These are phyloP conservation scores for Rutstroemia sp. DNA, from an alignment of 2,329 filamentous ascomycete genomes.

Conservation along the genomic window DNA sequence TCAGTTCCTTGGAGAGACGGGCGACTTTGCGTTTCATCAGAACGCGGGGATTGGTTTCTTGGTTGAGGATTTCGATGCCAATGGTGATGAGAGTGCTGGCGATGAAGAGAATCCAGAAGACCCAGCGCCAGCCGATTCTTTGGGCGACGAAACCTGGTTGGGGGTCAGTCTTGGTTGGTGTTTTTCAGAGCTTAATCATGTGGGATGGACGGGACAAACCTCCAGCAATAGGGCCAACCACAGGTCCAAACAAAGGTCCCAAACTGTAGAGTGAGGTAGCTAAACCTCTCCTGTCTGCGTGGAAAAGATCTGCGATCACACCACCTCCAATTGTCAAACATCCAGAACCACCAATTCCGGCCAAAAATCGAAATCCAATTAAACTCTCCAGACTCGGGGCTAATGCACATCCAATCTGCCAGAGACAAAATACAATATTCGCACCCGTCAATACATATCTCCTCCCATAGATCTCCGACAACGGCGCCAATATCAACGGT, in stretches of 20 bases:
- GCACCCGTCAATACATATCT: slow-evolving; percentile 33
- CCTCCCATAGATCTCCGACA: slow-evolving; percentile 53
- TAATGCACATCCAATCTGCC: slow-evolving; percentile 47
- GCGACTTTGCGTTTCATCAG: slow-evolving; percentile 43
- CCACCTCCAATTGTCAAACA: slow-evolving; percentile 24
- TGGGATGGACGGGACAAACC: slow-evolving; percentile 9
- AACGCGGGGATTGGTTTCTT: slow-evolving; percentile 43
- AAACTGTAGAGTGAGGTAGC: slow-evolving; percentile 17
- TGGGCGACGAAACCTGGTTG: slow-evolving; percentile 28
- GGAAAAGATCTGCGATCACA: slow-evolving; percentile 18
- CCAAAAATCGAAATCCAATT: slow-evolving; percentile 52
- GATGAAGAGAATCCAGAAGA: slow-evolving; percentile 12
- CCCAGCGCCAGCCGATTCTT: slow-evolving; percentile 32
- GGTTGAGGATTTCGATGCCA: slow-evolving; percentile 32
- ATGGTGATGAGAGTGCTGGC: slow-evolving; percentile 30
- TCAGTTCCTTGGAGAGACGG: slow-evolving; percentile 38
- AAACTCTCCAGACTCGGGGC: slow-evolving; percentile 40
- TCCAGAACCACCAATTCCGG: slow-evolving; percentile 48
- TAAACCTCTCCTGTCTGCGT: slow-evolving; percentile 14
- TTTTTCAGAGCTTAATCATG: not conserved
- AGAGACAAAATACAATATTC: slow-evolving; percentile 43
- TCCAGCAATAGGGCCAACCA: slow-evolving; percentile 28
- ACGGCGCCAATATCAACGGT: slow-evolving; percentile 33
- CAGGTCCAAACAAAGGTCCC: slow-evolving; percentile 29
- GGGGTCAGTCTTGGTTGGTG: not conserved